Base-by-base conservation (phyloP, 176 grass and related monocot species). In the Olyra latifolia region DNA sequence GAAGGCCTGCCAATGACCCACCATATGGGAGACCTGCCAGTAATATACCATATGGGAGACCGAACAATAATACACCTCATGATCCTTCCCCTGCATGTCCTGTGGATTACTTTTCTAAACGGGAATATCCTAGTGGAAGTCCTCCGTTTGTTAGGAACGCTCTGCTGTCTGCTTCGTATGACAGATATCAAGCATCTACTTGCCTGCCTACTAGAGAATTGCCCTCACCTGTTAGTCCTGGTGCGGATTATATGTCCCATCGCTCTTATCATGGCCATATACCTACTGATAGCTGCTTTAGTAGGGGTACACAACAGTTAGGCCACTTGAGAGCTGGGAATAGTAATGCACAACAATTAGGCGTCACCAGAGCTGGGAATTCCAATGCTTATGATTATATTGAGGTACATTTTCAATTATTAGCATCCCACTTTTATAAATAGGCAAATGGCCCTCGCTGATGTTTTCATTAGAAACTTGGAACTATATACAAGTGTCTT, bases 331-430 rank as follows among this genome's bases (percentile, higher is more conserved):
- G 80, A 82, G 39, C 66, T 88, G 58, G 57, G 66, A 70, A 38
- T 85, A 80, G 75, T 74, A 64, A 46, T 70, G 39, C 57, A 27
- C 70, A 83, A 84, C 64, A 82, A 74, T 69, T 91, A 87, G 80
- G 80, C 62, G 28, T 91, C 77, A 69, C 83, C 67, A 80, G 86
- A 89, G 71, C 70, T 79, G 86, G 83, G 48, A 88, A 88, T 81
- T 86, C 88, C 79, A 79, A 86, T 65, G 80, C 75, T 83, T 91
- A 94, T 82, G 86, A 89, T 69, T 81, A 79, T 83, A 83, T 72
- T 1, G 87, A 91, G 92, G 89, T 94, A 91, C 64, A 80, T 71
- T 58, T 75, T 86, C 84, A 75, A 68, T 41, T 10, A 22, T 72
- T 77, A 75, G 78, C 71, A 72, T 78, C 41, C 59, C 81, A 74